Evolutionary conservation across 1,139 yeast genomes (phyloP), one percentile per base, ranked within the genome.

Genomic region (Ogataea hybrid): DNA sequence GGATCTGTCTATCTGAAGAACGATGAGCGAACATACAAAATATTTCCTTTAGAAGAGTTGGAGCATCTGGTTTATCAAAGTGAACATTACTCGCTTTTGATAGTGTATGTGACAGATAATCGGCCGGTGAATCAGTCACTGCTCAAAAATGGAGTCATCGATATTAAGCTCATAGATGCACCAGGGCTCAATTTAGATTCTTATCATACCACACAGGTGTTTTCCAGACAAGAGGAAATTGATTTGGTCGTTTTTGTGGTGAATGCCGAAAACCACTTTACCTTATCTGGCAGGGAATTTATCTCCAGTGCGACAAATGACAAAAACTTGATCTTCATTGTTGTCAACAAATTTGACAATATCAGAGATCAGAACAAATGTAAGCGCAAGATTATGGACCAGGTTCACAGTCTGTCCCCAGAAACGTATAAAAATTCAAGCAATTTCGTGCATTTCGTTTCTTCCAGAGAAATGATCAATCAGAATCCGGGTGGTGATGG

Each of bases 171-270:
- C 46, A 90, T 94, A 41, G 99, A 94, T 66, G 97, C 97, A 0
- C 99, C 99, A 0, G 99, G 99, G 0, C 71, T 94, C 46, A 94
- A 94, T 59, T 75, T 89, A 74, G 97, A 92, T 58, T 86, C 94
- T 10, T 84, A 84, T 54, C 96, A 88, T 61, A 94, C 99, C 0
- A 87, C 97, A 1, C 96, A 90, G 58, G 90, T 94, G 0, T 90
- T 90, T 62, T 84, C 97, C 3, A 78, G 97, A 48, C 98, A 94
- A 65, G 98, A 94, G 58, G 98, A 94, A 59, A 94, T 94, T 52
- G 99, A 94, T 61, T 71, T 94, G 54, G 96, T 94, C 7, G 92
- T 94, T 0, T 94, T 94, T 68, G 98, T 94, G 5, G 96, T 94
- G 5, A 86, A 85, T 60, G 95, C 98, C 0, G 97, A 90, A 58